These are phyloP conservation scores for Scheffersomyces illinoinensis DNA, from an alignment of 1,139 yeast genomes.

Conservation along the genomic window DNA sequence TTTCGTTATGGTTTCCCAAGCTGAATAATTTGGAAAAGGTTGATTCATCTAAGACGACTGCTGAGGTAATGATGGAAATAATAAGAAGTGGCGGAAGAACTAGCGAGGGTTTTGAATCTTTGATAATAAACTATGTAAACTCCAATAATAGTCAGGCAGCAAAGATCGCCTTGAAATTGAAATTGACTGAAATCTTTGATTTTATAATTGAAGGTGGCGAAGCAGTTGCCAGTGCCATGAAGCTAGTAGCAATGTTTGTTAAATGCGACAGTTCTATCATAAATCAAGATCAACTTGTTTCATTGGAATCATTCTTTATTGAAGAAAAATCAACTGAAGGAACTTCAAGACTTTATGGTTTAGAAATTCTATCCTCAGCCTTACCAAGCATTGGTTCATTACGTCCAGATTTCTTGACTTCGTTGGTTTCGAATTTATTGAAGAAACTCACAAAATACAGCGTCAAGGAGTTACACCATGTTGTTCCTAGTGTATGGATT, in stretches of 20 bases:
- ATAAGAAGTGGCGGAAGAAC: slow-evolving; percentile 33
- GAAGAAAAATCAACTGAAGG: slow-evolving; percentile 44
- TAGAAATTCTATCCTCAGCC: slow-evolving; percentile 54
- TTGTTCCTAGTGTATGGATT: slow-evolving; percentile 66
- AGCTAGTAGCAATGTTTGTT: slow-evolving; percentile 54
- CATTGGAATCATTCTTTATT: slow-evolving; percentile 59
- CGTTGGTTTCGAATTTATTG: slow-evolving; percentile 54
- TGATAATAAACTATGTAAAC: slow-evolving; percentile 42
- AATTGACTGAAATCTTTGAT: slow-evolving; percentile 26
- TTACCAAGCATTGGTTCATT: slow-evolving; percentile 46
- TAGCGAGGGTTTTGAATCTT: slow-evolving; percentile 42
- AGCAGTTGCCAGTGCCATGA: slow-evolving; percentile 37
- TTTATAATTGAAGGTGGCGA: slow-evolving; percentile 18
- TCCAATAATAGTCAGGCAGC: slow-evolving; percentile 12
- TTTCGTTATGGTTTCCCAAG: slow-evolving; percentile 46
- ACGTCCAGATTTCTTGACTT: slow-evolving; percentile 50
- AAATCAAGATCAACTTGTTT: slow-evolving; percentile 62
- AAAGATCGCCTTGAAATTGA: slow-evolving; percentile 11
- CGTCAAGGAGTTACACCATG: slow-evolving; percentile 61
- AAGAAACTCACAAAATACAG: slow-evolving; percentile 59
- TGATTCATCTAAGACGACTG: slow-evolving; percentile 4
- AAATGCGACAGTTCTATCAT: slow-evolving; percentile 52
- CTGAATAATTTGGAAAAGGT: slow-evolving; percentile 8
- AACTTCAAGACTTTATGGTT: slow-evolving; percentile 42
- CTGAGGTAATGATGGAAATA: slow-evolving; percentile 38